Base-by-base conservation (phyloP, 176 grass and related monocot species). In the Canna indica region DNA sequence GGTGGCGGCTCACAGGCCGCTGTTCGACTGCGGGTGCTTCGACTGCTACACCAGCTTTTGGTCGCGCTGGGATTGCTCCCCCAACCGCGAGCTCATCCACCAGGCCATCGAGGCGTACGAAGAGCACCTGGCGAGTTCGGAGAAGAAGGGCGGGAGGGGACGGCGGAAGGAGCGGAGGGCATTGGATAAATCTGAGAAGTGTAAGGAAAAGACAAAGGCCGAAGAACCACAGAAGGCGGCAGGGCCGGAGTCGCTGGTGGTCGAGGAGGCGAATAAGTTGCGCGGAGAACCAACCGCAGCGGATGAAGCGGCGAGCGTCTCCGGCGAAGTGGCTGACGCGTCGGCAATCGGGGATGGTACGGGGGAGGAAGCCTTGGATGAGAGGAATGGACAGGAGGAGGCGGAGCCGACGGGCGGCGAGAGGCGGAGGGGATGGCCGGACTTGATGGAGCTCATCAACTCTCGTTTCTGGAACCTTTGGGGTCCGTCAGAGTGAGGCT, bases 31-130 rank as follows among this genome's bases (percentile, higher is more conserved):
- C 64, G 73, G 65, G 4, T 87, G 85, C 81, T 83, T 87, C 81
- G 77, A 87, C 47, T 87, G 85, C 77, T 87, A 87, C 64, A 69
- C 30, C 64, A 87, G 81, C 70, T 88, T 88, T 71, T 84, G 86
- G 86, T 75, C 75, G 8, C 78, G 81, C 7, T 84, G 81, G 86
- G 72, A 79, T 59, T 45, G 78, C 78, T 88, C 86, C 24, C 75
- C 86, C 41, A 44, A 81, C 60, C 75, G 82, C 67, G 67, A 84
- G 71, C 71, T 75, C 71, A 88, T 88, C 71, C 75, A 73, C 67
- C 78, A 56, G 50, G 86, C 54, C 54, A 75, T 84, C 36, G 75
- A 79, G 22, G 81, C 86, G 39, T 81, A 78, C 86, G 86, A 88
- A 67, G 78, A 84, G 33, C 81, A 88, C 75, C 72, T 81, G 32